Percentiles rank a stretch among this genome's conserved stretches.
Conservation (phyloP, 2,329 filamentous ascomycete genomes). For the Penicillium palitans region DNA sequence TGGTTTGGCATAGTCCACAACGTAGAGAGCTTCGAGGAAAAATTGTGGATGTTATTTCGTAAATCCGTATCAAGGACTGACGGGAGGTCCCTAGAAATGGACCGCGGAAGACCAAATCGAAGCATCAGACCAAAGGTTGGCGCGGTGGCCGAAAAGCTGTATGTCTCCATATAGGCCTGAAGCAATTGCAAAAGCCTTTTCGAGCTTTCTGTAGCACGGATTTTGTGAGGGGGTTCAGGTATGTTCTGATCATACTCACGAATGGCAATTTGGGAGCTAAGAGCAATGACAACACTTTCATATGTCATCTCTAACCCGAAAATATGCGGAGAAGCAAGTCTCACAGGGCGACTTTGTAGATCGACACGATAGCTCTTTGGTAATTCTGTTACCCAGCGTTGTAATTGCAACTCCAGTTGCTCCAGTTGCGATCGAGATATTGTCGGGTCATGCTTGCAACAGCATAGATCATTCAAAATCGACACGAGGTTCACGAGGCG, state of each 20-base stretch:
- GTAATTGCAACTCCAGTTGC: constrained; percentile 32
- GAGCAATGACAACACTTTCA: constrained; percentile 28
- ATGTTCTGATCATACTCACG: constrained; percentile 27
- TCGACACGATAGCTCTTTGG: constrained; percentile 34
- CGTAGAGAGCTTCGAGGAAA: constrained; percentile 32
- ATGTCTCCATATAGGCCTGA: constrained; percentile 42
- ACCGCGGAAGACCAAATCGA: constrained; percentile 32
- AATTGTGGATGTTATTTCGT: constrained; percentile 29
- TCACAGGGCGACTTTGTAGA: constrained; percentile 26
- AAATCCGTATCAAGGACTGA: constrained; percentile 30
- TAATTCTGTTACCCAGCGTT: constrained; percentile 35
- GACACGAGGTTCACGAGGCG: constrained; percentile 45
- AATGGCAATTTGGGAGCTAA: constrained; percentile 30
- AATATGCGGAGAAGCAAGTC: constrained; percentile 33
- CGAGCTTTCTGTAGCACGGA: constrained; percentile 37
- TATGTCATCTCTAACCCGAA: constrained; percentile 39
- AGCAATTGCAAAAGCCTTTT: constrained; percentile 39
- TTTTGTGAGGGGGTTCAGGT: constrained; percentile 22
- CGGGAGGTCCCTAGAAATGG: constrained; percentile 6
- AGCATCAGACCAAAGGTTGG: constrained; percentile 46
- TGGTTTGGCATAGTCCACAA: constrained; percentile 29
- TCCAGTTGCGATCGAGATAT: constrained; percentile 30
- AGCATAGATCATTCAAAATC: constrained; percentile 37
- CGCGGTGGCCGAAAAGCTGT: constrained; percentile 41
- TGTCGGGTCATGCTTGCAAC: constrained; percentile 25